These are phyloP conservation scores for Capsella bursapastoris DNA, from an alignment of 345 rosid species.

Conservation along the genomic window DNA sequence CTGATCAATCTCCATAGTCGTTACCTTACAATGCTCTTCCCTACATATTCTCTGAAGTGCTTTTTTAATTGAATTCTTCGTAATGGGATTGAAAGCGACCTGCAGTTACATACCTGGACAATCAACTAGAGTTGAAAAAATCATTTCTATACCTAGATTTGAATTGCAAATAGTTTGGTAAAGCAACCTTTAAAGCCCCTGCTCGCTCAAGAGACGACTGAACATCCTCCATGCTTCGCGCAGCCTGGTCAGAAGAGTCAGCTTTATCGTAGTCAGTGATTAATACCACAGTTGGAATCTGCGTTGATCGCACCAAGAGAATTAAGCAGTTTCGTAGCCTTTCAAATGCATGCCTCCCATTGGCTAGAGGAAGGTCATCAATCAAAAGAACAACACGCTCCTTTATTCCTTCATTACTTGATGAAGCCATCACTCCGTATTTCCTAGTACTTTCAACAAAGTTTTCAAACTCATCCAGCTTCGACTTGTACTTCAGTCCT, in stretches of 20 bases:
- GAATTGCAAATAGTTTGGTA: constrained; percentile 42
- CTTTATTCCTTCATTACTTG: constrained; percentile 47
- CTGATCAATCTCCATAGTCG: constrained; percentile 69
- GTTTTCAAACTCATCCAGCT: constrained; percentile 90
- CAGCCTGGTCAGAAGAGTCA: constrained; percentile 62
- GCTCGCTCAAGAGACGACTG: constrained; percentile 69
- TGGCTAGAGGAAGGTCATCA: constrained; percentile 87
- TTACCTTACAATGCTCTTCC: constrained; percentile 62
- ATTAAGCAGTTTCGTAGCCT: constrained; percentile 69
- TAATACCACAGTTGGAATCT: constrained; percentile 72
- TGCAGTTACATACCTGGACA: constrained; percentile 46
- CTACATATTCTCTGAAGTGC: constrained; percentile 74
- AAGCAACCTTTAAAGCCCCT: constrained; percentile 85
- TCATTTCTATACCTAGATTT: background rate
- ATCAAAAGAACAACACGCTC: constrained; percentile 63
- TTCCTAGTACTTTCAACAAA: constrained; percentile 77
- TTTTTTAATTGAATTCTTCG: constrained; percentile 80
- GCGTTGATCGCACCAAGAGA: constrained; percentile 72
- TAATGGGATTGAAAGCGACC: constrained; percentile 88
- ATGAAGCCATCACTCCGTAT: constrained; percentile 66
- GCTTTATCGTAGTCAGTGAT: constrained; percentile 61
- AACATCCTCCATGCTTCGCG: constrained; percentile 66
- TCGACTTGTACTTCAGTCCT: constrained; percentile 79
- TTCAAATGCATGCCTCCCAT: constrained; percentile 71
- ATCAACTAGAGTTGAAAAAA: constrained; percentile 43